Evolutionary conservation across 768 basidiomycete species (phyloP), one percentile per base, ranked within the genome.

Genomic region (Arthromyces matolae): DNA sequence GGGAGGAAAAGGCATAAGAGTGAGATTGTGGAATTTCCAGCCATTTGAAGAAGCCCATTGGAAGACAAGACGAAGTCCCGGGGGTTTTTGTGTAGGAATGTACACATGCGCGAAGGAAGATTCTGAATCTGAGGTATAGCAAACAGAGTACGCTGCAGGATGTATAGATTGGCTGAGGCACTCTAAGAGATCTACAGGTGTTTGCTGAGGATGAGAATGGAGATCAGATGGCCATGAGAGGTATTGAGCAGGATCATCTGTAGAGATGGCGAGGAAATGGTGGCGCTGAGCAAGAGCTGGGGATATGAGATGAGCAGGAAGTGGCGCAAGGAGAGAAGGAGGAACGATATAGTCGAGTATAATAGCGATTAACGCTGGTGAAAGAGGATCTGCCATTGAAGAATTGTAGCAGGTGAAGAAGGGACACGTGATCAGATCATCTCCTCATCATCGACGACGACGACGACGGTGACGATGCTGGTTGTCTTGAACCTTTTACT

Each of bases 11-110:
- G 86, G 86, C 83, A 89, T 86, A 57, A 77, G 60, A 29, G 76
- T 70, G 28, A 76, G 64, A 62, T 88, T 83, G 64, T 86, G 84
- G 58, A 86, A 90, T 59, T 71, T 80, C 88, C 88, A 90, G 16
- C 65, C 66, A 42, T 64, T 63, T 13, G 55, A 40, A 23, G 51
- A 34, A 60, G 86, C 78, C 83, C 83, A 87, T 28, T 77, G 79
- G 61, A 90, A 87, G 54, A 88, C 67, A 39, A 89, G 70, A 52
- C 85, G 76, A 52, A 86, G 65, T 32, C 60, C 67, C 46, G 64
- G 45, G 45, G 55, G 54, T 42, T 54, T 36, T 5, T 50, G 52
- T 8, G 67, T 53, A 48, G 71, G 69, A 68, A 81, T 66, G 57
- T 71, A 65, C 61, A 68, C 79, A 64, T 86, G 82, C 14, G 85